These are phyloP conservation scores for Anastatica hierochuntica DNA, from an alignment of 345 rosid genomes.

Conservation along the genomic window DNA sequence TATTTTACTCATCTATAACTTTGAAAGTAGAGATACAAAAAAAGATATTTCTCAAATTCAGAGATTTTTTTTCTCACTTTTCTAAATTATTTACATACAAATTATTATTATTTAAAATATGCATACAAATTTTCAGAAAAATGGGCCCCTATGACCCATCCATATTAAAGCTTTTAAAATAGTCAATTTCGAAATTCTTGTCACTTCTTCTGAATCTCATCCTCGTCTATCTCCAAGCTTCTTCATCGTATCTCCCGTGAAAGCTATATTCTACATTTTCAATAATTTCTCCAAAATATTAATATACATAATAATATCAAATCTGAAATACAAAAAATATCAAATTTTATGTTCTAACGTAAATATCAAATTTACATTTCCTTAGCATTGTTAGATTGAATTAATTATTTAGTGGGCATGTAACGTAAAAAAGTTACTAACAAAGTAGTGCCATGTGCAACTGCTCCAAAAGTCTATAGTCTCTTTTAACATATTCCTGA, in stretches of 20 bases:
- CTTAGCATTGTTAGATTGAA: no score
- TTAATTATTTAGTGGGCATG: no score
- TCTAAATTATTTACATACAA: conserved; percentile 21
- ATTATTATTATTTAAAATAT: conserved; percentile 4
- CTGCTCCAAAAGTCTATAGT: conserved; percentile 23
- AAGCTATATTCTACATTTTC: conserved; percentile 37
- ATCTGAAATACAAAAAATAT: not conserved
- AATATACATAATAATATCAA: not conserved
- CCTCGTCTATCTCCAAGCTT: conserved; percentile 52
- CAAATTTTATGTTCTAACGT: not conserved
- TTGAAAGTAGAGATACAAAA: not conserved
- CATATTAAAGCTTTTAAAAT: not conserved
- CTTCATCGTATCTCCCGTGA: conserved; percentile 40
- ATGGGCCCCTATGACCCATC: conserved; percentile 14
- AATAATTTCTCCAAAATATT: not conserved
- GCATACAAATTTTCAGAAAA: conserved; percentile 14
- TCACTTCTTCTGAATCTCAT: conserved; percentile 35
- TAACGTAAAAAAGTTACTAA: conserved; percentile 5
- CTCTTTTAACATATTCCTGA: conserved; percentile 21
- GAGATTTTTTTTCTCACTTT: not conserved
- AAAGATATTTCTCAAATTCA: conserved; percentile 14
- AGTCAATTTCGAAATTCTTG: conserved; percentile 15
- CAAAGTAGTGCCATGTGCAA: conserved; percentile 26
- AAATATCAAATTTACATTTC: no score
- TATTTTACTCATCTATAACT: not conserved